Evolutionary conservation across 352 stramenopile species (phyloP).

Genomic region (Pythium pyrilobum): DNA sequence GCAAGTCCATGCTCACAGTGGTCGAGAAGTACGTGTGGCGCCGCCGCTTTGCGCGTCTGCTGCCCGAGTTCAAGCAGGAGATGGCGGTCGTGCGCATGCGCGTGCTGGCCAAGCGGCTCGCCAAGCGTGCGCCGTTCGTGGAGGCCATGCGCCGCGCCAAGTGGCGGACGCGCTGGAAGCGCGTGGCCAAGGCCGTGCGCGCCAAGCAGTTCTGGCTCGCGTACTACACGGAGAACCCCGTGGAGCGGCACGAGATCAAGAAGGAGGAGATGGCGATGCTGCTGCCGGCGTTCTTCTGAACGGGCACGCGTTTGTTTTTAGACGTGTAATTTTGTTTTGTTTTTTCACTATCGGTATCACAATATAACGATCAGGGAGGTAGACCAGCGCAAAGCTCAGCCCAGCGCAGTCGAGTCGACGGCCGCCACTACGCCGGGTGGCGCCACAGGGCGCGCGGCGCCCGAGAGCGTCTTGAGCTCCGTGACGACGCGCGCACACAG

Average conservation of each 20-base stretch:
- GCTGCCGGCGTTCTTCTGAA: slow-evolving; percentile 2
- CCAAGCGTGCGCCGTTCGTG: neutral
- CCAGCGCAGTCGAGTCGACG: too few species aligned
- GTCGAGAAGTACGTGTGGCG: slow-evolving; percentile 12
- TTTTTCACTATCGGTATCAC: too few species aligned
- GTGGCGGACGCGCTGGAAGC: neutral
- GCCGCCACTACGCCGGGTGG: too few species aligned
- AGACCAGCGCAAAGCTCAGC: too few species aligned
- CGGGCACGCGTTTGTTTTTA: too few species aligned
- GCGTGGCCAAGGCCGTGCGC: slow-evolving; percentile 1
- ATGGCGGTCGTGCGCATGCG: neutral
- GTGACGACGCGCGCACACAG: slow-evolving; percentile 99
- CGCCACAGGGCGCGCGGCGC: too few species aligned
- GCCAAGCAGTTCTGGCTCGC: slow-evolving; percentile 14
- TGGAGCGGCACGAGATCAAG: slow-evolving; percentile 6
- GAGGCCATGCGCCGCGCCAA: neutral
- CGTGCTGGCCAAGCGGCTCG: neutral
- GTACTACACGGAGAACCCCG: slow-evolving; percentile 6
- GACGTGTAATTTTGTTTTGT: too few species aligned
- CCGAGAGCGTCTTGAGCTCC: slow-evolving; percentile 96
- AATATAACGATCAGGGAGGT: too few species aligned
- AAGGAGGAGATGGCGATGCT: slow-evolving; percentile 12
- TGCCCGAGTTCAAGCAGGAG: neutral
- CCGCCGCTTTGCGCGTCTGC: neutral
- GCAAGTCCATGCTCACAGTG: neutral